Conservation (phyloP, 257 asterid genomes). For the Rhazya stricta region DNA sequence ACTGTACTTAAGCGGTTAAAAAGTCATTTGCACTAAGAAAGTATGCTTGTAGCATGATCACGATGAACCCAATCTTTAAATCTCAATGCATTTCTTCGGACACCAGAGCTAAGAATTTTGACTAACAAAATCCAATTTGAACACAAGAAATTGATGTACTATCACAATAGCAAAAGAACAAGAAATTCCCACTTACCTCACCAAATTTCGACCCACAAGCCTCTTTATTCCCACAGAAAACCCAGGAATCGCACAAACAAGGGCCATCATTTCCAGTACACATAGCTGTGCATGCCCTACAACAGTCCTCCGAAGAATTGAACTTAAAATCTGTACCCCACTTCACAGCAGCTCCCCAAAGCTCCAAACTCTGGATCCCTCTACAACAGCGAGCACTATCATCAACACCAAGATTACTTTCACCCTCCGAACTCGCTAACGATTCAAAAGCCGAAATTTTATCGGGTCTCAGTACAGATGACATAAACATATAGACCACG, state of each 20-base stretch:
- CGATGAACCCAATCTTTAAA: not conserved
- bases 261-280: slow-evolving; percentile 78
- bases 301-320: slow-evolving; percentile 65
- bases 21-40: not conserved
- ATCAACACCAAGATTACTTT: slow-evolving; percentile 20
- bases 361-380: slow-evolving; percentile 72
- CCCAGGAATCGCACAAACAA: slow-evolving; percentile 96
- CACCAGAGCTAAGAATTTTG: not conserved
- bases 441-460: slow-evolving; percentile 25
- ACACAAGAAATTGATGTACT: not conserved
- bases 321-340: slow-evolving; percentile 94
- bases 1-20: not conserved
- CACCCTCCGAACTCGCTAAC: slow-evolving; percentile 17
- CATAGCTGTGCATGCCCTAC: slow-evolving; percentile 72
- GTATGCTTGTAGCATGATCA: not conserved
- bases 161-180: not conserved
- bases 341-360: slow-evolving; percentile 89
- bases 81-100: not conserved
- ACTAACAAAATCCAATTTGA: not conserved
- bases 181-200: slow-evolving; percentile 48
- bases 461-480: slow-evolving; percentile 38
- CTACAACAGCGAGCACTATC: slow-evolving; percentile 54
- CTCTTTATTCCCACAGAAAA: slow-evolving; percentile 71
- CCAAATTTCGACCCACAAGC: slow-evolving; percentile 80
- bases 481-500: slow-evolving; percentile 58